Conservation (phyloP, 805 yeast genomes). For the Danielia reshetovae region DNA sequence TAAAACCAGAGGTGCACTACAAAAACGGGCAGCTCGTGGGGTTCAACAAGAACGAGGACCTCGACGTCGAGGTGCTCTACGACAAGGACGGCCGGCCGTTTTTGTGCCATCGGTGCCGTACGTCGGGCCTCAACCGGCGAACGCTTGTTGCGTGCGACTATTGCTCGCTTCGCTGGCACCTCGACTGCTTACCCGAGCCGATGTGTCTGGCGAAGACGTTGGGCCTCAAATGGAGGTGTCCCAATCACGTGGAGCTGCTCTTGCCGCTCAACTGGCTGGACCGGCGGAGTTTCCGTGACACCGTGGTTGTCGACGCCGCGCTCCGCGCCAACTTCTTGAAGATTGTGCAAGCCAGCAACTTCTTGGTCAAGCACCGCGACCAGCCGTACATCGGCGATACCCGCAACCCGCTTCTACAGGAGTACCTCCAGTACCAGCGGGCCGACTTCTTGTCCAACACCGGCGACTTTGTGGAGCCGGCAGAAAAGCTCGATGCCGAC, state of each 20-base stretch:
- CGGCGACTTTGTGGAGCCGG: constrained; percentile 6
- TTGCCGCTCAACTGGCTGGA: constrained; percentile 34
- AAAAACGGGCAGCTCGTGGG: constrained; percentile 35
- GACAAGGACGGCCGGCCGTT: constrained; percentile 67
- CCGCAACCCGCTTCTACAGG: constrained; percentile 22
- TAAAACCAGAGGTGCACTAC: constrained; percentile 48
- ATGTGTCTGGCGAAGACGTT: constrained; percentile 65
- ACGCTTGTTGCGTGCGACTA: constrained; percentile 74
- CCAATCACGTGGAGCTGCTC: constrained; percentile 66
- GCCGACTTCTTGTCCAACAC: constrained; percentile 19
- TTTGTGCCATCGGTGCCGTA: constrained; percentile 73
- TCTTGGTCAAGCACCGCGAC: constrained; percentile 30
- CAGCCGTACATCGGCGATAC: constrained; percentile 26
- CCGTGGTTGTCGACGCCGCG: constrained; percentile 51
- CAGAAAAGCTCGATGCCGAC: constrained; percentile 30
- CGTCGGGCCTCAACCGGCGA: constrained; percentile 54
- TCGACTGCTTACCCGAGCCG: constrained; percentile 82
- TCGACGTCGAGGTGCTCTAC: constrained; percentile 59
- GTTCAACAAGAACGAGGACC: constrained; percentile 43
- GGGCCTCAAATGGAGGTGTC: constrained; percentile 88
- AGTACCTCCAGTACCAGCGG: constrained; percentile 26
- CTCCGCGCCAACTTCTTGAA: constrained; percentile 32
- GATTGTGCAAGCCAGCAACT: constrained; percentile 25
- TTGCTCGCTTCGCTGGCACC: constrained; percentile 80
- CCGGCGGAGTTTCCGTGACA: constrained; percentile 48